phyloP scores from a whole-genome alignment of 2,329 filamentous ascomycete genomes.

The Thyridium curvatum region DNA sequence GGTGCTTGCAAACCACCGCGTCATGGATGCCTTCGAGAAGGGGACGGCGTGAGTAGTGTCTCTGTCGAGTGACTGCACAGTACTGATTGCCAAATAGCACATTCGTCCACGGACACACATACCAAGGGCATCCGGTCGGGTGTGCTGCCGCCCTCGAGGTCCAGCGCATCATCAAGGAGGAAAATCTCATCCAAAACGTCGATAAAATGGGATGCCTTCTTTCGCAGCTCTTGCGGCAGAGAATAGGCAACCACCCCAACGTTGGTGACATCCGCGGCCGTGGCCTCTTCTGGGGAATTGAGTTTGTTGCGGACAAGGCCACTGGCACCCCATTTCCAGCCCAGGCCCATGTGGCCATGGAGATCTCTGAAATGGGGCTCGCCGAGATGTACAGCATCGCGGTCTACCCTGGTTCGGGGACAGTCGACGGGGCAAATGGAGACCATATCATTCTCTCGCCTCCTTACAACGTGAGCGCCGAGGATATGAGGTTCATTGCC shows the following conservation, averaged over 20 bases:
- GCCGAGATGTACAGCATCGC: conserved; percentile 25
- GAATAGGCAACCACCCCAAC: conserved; percentile 24
- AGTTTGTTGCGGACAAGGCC: conserved; percentile 30
- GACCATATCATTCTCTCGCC: conserved; percentile 68
- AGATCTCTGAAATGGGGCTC: conserved; percentile 24
- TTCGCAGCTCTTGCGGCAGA: conserved; percentile 16
- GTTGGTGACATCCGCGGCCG: conserved; percentile 36
- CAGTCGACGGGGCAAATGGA: conserved; percentile 51
- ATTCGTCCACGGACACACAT: conserved; percentile 58
- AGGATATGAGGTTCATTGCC: conserved; percentile 51
- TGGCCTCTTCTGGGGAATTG: conserved; percentile 37
- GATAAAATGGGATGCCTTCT: conserved; percentile 22
- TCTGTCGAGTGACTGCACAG: too few relatives aligned
- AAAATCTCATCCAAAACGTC: conserved; percentile 27
- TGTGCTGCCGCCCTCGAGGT: conserved; percentile 34
- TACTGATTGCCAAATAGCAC: too few relatives aligned
- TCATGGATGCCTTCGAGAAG: conserved; percentile 39
- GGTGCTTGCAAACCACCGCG: conserved; percentile 43
- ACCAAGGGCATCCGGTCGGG: conserved; percentile 30
- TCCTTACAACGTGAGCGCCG: conserved; percentile 55
- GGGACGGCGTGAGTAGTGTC: conserved; percentile 24
- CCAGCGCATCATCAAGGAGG: conserved; percentile 28
- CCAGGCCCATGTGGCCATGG: conserved; percentile 21
- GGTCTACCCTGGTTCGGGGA: conserved; percentile 59
- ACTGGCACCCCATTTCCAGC: conserved; percentile 24